phyloP scores from a whole-genome alignment of 352 stramenopile species.

The Phytophthora uliginosa region DNA sequence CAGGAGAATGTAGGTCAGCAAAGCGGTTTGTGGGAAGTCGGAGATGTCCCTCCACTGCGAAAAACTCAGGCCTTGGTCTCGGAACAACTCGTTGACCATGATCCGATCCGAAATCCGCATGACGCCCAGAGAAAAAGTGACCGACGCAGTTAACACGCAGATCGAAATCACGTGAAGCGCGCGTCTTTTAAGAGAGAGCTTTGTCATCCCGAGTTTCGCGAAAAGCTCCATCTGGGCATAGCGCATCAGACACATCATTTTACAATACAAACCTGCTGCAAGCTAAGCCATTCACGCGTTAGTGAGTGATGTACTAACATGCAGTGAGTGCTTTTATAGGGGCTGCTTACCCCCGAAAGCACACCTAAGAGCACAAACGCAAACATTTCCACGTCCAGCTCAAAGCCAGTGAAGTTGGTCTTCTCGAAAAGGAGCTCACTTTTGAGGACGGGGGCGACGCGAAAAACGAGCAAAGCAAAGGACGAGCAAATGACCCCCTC shows the following conservation, averaged over 20 bases:
- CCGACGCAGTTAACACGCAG: conserved; percentile 61
- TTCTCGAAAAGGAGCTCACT: conserved; percentile 85
- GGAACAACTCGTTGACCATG: conserved; percentile 88
- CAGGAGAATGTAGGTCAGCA: conserved; percentile 77
- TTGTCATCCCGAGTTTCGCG: conserved; percentile 55
- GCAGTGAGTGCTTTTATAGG: not conserved
- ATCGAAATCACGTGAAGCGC: conserved; percentile 71
- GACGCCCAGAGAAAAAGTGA: conserved; percentile 81
- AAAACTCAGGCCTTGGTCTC: conserved; percentile 68
- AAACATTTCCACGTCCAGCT: conserved; percentile 85
- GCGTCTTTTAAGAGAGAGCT: conserved; percentile 61
- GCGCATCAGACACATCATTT: conserved; percentile 57
- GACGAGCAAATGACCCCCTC: conserved; percentile 87
- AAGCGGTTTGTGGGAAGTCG: conserved; percentile 63
- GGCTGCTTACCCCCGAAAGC: conserved; percentile 62
- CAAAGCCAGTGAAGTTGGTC: conserved; percentile 83
- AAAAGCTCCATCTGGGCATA: conserved; percentile 66
- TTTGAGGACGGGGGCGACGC: conserved; percentile 77
- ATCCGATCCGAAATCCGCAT: conserved; percentile 78
- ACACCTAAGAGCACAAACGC: conserved; percentile 78
- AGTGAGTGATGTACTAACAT: not conserved
- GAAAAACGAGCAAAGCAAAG: conserved; percentile 82
- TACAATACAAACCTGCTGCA: conserved; percentile 75
- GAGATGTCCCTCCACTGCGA: conserved; percentile 74
- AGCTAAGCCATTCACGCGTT: conserved; percentile 39